These are phyloP conservation scores for Cladosporium velox DNA, from an alignment of 2,329 filamentous ascomycete species.

Conservation along the genomic window DNA sequence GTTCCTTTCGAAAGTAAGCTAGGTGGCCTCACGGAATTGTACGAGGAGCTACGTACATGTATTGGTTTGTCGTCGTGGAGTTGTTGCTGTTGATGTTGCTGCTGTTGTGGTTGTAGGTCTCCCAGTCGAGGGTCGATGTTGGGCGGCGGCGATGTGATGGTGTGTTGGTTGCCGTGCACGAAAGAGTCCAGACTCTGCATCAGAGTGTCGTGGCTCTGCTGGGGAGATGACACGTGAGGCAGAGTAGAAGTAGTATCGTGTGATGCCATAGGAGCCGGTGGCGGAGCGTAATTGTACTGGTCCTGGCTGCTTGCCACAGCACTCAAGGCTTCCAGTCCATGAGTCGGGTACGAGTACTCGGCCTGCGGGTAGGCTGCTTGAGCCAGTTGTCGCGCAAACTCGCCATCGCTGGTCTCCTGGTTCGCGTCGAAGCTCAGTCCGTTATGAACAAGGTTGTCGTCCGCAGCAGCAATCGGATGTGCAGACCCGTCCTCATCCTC, in stretches of 20 bases:
- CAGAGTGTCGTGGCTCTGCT: conserved; percentile 23
- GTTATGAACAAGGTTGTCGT: conserved; percentile 22
- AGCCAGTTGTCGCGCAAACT: conserved; percentile 17
- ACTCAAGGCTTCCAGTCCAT: conserved; percentile 58
- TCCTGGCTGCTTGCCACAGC: conserved; percentile 52
- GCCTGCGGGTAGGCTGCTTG: conserved; percentile 27
- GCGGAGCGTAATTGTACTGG: conserved; percentile 41
- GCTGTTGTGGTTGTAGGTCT: conserved; percentile 25
- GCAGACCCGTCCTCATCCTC: conserved; percentile 45
- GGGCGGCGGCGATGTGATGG: conserved; percentile 38
- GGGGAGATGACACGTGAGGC: conserved; percentile 27
- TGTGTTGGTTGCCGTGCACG: conserved; percentile 22
- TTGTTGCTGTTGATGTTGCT: not conserved
- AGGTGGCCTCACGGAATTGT: conserved; percentile 29
- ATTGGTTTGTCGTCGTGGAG: conserved; percentile 21
- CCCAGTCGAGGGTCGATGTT: conserved; percentile 37
- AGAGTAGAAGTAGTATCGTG: conserved; percentile 30
- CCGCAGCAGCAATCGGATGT: not conserved
- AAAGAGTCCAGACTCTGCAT: conserved; percentile 57
- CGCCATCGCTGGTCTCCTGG: conserved; percentile 20
- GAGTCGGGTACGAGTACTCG: conserved; percentile 38
- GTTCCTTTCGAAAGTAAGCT: conserved; percentile 36
- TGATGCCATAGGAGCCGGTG: conserved; percentile 28
- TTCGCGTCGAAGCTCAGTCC: conserved; percentile 18
- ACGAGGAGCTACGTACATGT: conserved; percentile 37